Evolutionary conservation across 352 stramenopile species (phyloP).

Genomic region (Pythium rishiriense): DNA sequence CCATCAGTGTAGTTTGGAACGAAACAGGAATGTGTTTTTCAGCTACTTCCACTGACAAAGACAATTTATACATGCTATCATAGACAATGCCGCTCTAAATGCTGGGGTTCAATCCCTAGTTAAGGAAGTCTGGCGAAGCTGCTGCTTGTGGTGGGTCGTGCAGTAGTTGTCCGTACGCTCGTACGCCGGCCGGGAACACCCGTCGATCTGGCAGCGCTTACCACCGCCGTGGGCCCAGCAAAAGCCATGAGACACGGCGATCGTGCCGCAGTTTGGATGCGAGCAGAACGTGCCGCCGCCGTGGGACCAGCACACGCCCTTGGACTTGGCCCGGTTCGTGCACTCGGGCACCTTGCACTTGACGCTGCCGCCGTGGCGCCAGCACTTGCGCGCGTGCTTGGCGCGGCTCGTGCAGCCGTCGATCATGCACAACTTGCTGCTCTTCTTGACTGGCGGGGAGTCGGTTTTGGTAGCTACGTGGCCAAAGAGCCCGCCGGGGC

Average conservation of each 20-base stretch:
- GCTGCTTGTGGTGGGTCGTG: conserved; percentile 39
- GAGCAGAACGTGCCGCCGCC: conserved; percentile 32
- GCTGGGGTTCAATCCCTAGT: too few relatives aligned
- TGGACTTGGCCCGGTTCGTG: conserved; percentile 63
- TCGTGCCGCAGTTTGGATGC: conserved; percentile 46
- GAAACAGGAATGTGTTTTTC: too few relatives aligned
- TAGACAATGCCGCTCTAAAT: too few relatives aligned
- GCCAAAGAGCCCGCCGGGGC: neutral
- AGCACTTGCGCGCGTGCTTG: conserved; percentile 55
- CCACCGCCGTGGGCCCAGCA: conserved; percentile 38
- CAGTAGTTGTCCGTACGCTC: conserved; percentile 58
- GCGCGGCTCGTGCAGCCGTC: conserved; percentile 54
- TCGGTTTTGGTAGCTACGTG: neutral
- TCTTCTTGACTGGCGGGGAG: conserved; percentile 29
- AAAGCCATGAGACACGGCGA: conserved; percentile 50
- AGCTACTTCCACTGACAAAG: too few relatives aligned
- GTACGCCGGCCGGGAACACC: conserved; percentile 54
- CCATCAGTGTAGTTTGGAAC: too few relatives aligned
- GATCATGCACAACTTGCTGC: conserved; percentile 56
- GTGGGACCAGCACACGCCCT: conserved; percentile 63
- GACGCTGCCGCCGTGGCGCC: conserved; percentile 58
- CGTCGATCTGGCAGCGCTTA: conserved; percentile 47
- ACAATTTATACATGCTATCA: too few relatives aligned
- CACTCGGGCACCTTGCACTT: conserved; percentile 59
- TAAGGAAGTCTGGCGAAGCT: too few relatives aligned